Evolutionary conservation across 2,329 filamentous ascomycete species (phyloP).

Genomic region (Massarina eburnea): DNA sequence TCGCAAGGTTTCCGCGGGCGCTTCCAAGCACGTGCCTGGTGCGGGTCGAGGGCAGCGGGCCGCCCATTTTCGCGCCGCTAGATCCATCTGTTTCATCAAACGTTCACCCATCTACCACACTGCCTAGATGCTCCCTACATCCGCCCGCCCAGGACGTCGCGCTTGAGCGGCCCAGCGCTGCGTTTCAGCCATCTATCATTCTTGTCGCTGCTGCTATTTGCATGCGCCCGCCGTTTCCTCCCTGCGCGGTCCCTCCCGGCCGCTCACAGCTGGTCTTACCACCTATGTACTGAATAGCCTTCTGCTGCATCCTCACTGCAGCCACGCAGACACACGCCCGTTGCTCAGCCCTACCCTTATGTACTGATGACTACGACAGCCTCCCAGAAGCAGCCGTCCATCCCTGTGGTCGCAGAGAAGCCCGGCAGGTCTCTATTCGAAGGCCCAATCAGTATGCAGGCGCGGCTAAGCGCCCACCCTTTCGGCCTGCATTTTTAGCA

Average conservation of each 20-base stretch:
- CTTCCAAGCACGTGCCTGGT: constrained; percentile 12
- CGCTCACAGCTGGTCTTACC: not conserved
- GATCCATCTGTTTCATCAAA: constrained; percentile 16
- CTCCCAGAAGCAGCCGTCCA: not conserved
- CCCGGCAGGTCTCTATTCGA: constrained; percentile 24
- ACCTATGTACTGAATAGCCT: not conserved
- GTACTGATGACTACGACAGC: constrained; percentile 23
- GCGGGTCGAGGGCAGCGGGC: constrained; percentile 11
- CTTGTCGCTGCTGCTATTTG: constrained; percentile 6
- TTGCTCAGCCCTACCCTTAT: constrained; percentile 32
- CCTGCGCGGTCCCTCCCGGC: not conserved
- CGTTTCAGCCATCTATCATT: constrained; percentile 3
- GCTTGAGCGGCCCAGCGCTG: constrained; percentile 8
- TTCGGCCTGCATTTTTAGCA: constrained; percentile 36
- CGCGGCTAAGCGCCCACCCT: constrained; percentile 25
- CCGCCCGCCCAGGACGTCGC: constrained; percentile 5
- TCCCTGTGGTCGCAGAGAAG: constrained; percentile 22
- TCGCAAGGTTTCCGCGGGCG: constrained; percentile 3
- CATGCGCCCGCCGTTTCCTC: not conserved
- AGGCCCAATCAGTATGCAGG: constrained; percentile 27
- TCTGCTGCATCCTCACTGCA: constrained; percentile 6
- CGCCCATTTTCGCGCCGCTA: constrained; percentile 7
- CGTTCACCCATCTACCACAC: too few relatives aligned
- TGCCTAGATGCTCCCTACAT: too few relatives aligned
- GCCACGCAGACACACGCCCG: constrained; percentile 2